Evolutionary conservation across 352 stramenopile species (phyloP).

Genomic region (Phytophthora brassicae): DNA sequence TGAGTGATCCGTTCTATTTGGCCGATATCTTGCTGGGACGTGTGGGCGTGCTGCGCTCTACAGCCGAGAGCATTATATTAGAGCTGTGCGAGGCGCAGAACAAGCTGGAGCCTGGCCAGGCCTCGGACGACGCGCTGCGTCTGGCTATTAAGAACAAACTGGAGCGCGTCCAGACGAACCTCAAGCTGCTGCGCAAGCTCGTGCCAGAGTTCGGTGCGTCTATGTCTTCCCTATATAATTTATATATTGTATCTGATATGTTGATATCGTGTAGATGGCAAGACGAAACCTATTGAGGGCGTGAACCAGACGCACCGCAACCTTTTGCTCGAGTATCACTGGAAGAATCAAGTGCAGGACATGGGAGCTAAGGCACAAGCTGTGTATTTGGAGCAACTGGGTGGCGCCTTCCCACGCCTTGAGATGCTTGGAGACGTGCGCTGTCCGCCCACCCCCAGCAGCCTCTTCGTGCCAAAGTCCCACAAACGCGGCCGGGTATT

Average conservation of each 20-base stretch:
- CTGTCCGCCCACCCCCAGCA: conserved; percentile 64
- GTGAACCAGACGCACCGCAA: conserved; percentile 87
- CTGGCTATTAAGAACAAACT: conserved; percentile 84
- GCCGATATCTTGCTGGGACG: conserved; percentile 83
- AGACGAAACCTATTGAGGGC: conserved; percentile 86
- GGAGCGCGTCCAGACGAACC: conserved; percentile 85
- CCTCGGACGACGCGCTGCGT: conserved; percentile 67
- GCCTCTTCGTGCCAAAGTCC: conserved; percentile 79
- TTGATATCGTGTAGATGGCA: conserved; percentile 52
- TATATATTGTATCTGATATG: no score
- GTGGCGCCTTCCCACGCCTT: conserved; percentile 66
- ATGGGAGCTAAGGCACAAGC: conserved; percentile 83
- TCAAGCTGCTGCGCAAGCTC: conserved; percentile 82
- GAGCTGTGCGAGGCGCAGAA: conserved; percentile 74
- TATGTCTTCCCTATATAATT: no score
- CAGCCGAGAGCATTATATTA: conserved; percentile 83
- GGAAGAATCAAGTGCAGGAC: conserved; percentile 88
- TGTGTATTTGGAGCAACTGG: conserved; percentile 79
- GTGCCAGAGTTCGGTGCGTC: conserved; percentile 79
- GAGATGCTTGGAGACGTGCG: conserved; percentile 84
- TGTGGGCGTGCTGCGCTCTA: conserved; percentile 82
- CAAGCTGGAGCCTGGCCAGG: conserved; percentile 55
- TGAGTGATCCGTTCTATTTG: conserved; percentile 89
- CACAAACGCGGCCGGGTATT: conserved; percentile 84
- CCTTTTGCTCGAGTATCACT: conserved; percentile 89